These are phyloP conservation scores for Polychaeton citri DNA, from an alignment of 2,329 filamentous ascomycete species.

Conservation along the genomic window DNA sequence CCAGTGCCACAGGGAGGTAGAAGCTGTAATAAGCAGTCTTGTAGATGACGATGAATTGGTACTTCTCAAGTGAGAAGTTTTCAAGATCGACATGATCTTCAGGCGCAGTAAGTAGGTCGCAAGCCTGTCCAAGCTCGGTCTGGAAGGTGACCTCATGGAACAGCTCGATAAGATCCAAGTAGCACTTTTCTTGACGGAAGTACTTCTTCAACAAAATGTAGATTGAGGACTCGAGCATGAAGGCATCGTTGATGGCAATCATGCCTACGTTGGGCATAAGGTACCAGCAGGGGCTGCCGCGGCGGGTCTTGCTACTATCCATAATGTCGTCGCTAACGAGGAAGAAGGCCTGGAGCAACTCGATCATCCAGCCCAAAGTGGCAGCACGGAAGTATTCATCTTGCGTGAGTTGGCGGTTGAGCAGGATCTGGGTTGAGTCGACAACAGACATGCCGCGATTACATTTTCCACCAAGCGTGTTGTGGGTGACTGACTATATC, in stretches of 20 bases:
- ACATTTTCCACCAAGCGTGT: slow-evolving; percentile 89
- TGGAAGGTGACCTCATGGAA: slow-evolving; percentile 93
- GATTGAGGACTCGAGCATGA: slow-evolving; percentile 85
- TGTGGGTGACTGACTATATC: slow-evolving; percentile 62
- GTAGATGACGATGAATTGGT: slow-evolving; percentile 97
- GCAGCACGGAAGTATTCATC: slow-evolving; percentile 82
- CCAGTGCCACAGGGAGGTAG: slow-evolving; percentile 89
- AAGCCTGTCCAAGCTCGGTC: slow-evolving; percentile 89
- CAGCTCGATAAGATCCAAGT: slow-evolving; percentile 84
- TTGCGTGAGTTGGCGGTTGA: slow-evolving; percentile 55
- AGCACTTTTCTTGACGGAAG: slow-evolving; percentile 76
- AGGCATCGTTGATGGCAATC: slow-evolving; percentile 96
- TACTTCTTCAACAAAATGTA: slow-evolving; percentile 87
- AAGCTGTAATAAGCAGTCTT: slow-evolving; percentile 99
- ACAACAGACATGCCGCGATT: slow-evolving; percentile 98
- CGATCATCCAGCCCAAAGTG: slow-evolving; percentile 90
- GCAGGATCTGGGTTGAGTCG: slow-evolving; percentile 73
- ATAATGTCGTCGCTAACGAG: slow-evolving; percentile 98
- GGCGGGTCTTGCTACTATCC: slow-evolving; percentile 89
- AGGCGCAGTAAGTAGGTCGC: slow-evolving; percentile 87
- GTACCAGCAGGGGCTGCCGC: slow-evolving; percentile 95
- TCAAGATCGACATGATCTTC: slow-evolving; percentile 85
- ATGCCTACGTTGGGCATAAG: slow-evolving; percentile 77
- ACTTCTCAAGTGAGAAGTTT: slow-evolving; percentile 94
- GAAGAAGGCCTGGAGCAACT: slow-evolving; percentile 97